These are phyloP conservation scores for Periconia digitata DNA, from an alignment of 2,329 filamentous ascomycete genomes.

Conservation along the genomic window DNA sequence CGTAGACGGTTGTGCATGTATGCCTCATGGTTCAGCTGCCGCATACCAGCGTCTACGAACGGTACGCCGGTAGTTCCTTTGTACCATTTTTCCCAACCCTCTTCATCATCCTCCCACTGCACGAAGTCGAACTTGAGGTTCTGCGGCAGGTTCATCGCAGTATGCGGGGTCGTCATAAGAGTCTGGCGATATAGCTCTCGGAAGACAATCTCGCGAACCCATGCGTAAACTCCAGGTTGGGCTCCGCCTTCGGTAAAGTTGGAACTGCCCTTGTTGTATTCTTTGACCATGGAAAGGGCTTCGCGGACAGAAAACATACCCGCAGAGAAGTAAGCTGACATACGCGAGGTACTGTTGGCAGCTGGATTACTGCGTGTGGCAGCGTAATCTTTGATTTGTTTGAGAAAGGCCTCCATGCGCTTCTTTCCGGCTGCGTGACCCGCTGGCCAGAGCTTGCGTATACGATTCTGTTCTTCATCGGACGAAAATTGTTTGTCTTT, in stretches of 20 bases:
- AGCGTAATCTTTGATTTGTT: conserved; percentile 46
- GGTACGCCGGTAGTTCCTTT: conserved; percentile 51
- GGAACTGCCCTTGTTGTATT: conserved; percentile 45
- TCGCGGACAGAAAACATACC: conserved; percentile 51
- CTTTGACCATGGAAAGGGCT: conserved; percentile 44
- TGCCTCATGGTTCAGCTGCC: conserved; percentile 51
- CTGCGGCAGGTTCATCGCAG: conserved; percentile 53
- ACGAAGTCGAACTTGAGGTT: conserved; percentile 57
- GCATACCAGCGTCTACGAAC: conserved; percentile 56
- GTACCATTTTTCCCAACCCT: conserved; percentile 53
- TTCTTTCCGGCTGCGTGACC: conserved; percentile 47
- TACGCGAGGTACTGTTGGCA: conserved; percentile 44
- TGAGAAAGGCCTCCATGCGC: conserved; percentile 46
- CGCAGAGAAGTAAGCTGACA: conserved; percentile 50
- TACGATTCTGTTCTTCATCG: conserved; percentile 42
- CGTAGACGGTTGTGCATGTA: conserved; percentile 57
- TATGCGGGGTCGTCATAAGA: conserved; percentile 50
- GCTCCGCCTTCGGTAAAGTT: conserved; percentile 47
- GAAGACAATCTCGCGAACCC: conserved; percentile 56
- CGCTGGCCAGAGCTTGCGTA: conserved; percentile 50
- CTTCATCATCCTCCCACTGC: conserved; percentile 54
- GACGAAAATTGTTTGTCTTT: conserved; percentile 46
- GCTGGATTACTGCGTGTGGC: conserved; percentile 48
- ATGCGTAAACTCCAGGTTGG: conserved; percentile 43
- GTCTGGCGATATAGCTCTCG: conserved; percentile 55